Evolutionary conservation across 768 basidiomycete genomes (phyloP), one percentile per base, ranked within the genome.

Genomic region (Lentinula aciculospora): DNA sequence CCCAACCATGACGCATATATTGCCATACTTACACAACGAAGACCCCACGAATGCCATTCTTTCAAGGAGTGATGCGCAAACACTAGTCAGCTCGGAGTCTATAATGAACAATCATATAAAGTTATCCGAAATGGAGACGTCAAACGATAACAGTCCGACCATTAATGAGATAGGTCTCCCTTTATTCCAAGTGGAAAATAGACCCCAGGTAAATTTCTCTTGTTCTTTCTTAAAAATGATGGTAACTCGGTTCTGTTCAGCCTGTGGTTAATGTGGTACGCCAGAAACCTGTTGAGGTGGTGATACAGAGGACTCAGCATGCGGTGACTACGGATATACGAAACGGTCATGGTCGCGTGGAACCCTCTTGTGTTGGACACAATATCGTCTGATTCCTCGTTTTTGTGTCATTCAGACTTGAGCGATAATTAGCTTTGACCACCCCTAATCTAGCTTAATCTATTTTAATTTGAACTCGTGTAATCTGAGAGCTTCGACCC

Each of bases 121-220:
- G 40, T 9, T 44, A 3, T 12, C 17, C 23, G 29, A 25, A 46
- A 46, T 46, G 27, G 23, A 9, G n/a, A 42, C 44, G n/a, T 47
- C 46, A 37, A 21, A 56, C 8, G 10, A 5, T 27, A 44, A 45
- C 23, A 19, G n/a, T 23, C 44, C 40, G 4, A 56, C 54, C 15
- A 56, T 56, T 28, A 56, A 56, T 34, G 54, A 56, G 54, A 56
- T 56, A 17, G 54, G 54, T 28, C 54, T 56, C 31, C 54, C 54
- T 4, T 45, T 56, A 34, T 56, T 44, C 12, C 28, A 42, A 28
- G 28, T 12, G 36, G 54, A 13, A 23, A 10, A 25, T 23, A 42
- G 29, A 29, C 54, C 54, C 40, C 3, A 56, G 54, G 54, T 45
- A 56, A 32, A 5, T 44, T 19, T 19, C 3, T 39, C 7, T 17